Base-by-base conservation (phyloP, 2,329 filamentous ascomycete genomes). In the Pseudocercospora macadamiae region DNA sequence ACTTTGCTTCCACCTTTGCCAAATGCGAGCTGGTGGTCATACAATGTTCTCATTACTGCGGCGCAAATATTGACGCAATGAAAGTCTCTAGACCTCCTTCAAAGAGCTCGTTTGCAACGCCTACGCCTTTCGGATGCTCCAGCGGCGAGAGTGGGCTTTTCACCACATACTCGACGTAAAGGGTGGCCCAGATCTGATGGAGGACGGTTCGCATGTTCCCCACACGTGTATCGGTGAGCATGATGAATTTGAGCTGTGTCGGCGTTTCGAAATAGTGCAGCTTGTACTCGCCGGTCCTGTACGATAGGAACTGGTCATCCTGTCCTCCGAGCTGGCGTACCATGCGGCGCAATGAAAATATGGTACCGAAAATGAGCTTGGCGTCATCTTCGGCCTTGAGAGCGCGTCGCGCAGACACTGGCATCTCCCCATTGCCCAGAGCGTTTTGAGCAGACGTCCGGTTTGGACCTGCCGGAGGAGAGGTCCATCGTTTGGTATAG, bases 181-280 rank as follows among this genome's bases (percentile, higher is more conserved):
- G 84, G 74, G 96, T 97, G 59, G 97, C 96, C 76, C 97, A 99
- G 63, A 99, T 97, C 82, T 99, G 95, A 74, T 99, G 93, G 70
- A 99, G 78, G 19, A 96, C 93, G 68, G 96, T 91, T 44, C 93
- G 86, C 86, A 99, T 93, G 76, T 92, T 97, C 5, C 62, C 64
- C 25, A 64, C 54, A 36, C 59, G 66, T 86, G 90, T 90, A 77
- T 97, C 95, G 21, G 95, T 97, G 72, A 97, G 82, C 88, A 99
- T 91, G 72, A 97, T 92, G 73, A 97, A 96, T 73, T 96, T 96
- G 76, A 96, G 87, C 74, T 91, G 96, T 53, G 92, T 95, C 1
- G 93, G 92, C 10, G 95, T 97, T 81, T 99, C 95, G 82, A 97
- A 99, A 81, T 96, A 99, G 79, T 99, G 95, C 69, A 99, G 85